A percentile compares a stretch with the other conserved stretches of the same genome.
phyloP scores from a whole-genome alignment of 768 basidiomycete genomes.

The Suillus fuscotomentosus region DNA sequence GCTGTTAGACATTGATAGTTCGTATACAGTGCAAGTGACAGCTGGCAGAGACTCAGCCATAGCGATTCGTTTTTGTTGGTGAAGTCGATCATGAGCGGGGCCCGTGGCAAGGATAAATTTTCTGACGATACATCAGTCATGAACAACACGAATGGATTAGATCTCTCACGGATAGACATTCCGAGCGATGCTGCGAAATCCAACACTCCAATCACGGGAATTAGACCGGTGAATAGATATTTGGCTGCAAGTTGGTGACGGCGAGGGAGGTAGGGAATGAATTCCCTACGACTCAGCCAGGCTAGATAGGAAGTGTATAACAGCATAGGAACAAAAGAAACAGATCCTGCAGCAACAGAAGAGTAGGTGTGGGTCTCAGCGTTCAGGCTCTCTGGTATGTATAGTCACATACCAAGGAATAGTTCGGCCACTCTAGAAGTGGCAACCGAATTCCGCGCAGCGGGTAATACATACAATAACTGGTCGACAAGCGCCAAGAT shows the following conservation, averaged over 20 bases:
- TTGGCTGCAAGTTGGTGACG: constrained; percentile 45
- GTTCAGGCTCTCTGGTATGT: background rate
- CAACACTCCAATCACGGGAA: constrained; percentile 52
- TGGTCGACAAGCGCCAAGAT: constrained; percentile 58
- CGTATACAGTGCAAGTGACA: constrained; percentile 59
- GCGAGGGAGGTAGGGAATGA: constrained; percentile 52
- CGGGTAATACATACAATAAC: constrained; percentile 53
- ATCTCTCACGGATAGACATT: constrained; percentile 51
- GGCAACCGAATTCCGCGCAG: constrained; percentile 42
- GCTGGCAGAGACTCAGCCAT: constrained; percentile 57
- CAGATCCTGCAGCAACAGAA: constrained; percentile 33
- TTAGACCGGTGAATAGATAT: constrained; percentile 46
- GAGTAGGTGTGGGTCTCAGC: background rate
- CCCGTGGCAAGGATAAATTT: constrained; percentile 4
- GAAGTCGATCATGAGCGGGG: constrained; percentile 42
- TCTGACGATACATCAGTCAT: constrained; percentile 1
- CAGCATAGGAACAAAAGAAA: constrained; percentile 66
- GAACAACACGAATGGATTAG: background rate
- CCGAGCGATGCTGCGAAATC: constrained; percentile 70
- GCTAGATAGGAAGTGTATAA: constrained; percentile 63
- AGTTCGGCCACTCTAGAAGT: constrained; percentile 57
- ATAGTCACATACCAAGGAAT: constrained; percentile 52
- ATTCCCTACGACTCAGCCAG: constrained; percentile 49
- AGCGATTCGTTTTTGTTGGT: constrained; percentile 31
- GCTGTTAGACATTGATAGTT: constrained; percentile 60